Percentiles rank a stretch among this genome's conserved stretches.
phyloP scores from a whole-genome alignment of 768 basidiomycete species.

The Tylopilus sp. region DNA sequence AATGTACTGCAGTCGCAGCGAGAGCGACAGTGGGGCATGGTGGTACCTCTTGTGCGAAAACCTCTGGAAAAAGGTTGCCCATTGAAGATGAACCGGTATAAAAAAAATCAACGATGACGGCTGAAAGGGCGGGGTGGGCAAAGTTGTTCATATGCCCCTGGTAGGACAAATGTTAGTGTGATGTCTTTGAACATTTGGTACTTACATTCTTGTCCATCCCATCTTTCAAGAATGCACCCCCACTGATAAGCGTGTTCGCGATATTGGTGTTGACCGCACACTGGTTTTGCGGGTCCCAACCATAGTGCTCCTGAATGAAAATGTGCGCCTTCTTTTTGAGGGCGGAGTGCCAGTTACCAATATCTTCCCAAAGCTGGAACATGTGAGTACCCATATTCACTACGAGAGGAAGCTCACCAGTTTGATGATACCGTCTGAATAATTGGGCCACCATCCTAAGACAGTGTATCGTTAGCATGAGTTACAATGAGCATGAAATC shows the following conservation, averaged over 20 bases:
- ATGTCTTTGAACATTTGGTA: background rate
- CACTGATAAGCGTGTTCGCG: background rate
- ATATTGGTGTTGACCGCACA: background rate
- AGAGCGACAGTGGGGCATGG: background rate
- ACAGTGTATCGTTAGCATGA: too few relatives aligned
- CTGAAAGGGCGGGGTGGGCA: background rate
- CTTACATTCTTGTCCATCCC: background rate
- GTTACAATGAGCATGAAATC: background rate
- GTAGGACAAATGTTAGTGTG: background rate
- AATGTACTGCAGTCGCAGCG: background rate
- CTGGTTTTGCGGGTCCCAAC: background rate
- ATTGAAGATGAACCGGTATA: background rate
- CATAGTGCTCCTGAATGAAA: background rate
- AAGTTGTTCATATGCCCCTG: background rate
- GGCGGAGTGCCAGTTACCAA: background rate
- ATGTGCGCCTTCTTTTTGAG: background rate
- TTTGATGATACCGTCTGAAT: background rate
- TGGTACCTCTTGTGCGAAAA: background rate
- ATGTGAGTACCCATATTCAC: background rate
- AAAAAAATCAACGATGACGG: too few relatives aligned
- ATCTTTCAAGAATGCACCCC: background rate
- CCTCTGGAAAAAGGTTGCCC: background rate
- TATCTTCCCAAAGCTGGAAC: background rate
- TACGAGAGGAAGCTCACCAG: background rate
- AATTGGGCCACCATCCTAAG: background rate